Base-by-base conservation (phyloP, 441 rosid species). In the Corymbia calophylla region DNA sequence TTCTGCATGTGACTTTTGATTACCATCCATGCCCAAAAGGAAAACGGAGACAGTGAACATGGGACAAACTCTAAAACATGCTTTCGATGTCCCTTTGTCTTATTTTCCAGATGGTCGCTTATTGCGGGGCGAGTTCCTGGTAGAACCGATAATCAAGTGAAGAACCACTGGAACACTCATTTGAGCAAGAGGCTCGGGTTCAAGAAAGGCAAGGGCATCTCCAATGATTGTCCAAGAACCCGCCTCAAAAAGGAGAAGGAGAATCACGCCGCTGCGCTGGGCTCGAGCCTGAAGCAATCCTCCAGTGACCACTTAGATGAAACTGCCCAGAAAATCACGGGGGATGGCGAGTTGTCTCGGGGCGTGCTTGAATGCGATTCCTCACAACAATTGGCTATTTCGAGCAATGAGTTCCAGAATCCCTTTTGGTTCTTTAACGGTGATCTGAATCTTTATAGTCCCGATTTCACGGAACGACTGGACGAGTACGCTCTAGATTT, bases 161-260 rank as follows among this genome's bases (percentile, higher is more conserved):
- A 96, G 92, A 96, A 96, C 85, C 92, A 96, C 32, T 96, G 97
- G 97, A 95, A 96, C 94, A 92, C 95, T 86, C 94, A 91, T 90
- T 93, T 95, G 86, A 93, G 95, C 93, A 94, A 92, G 90, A 93
- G 88, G 86, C 93, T 92, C 62, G 94, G 92, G 7, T 86, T 91
- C 5, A 91, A 68, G 81, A 90, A 89, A 13, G 68, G 31, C 23
- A 92, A 88, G 51, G 27, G 49, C 54, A 90, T 89, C 88, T 47
- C 8, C 3, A 15, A 25, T 23, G 39, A 64, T 51, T 8, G 68
- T 87, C 17, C 88, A 9, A 87, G 88, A n/a, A 47, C 82, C 25
- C 27, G 56, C 29, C 81, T 87, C 4, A 15, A 21, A 62, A 19
- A 56, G 86, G 62, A n/a, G 18, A 53, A 31, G 35, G 47, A 47